Base-by-base conservation (phyloP, 2,329 filamentous ascomycete genomes). In the Hypomyces perniciosus region DNA sequence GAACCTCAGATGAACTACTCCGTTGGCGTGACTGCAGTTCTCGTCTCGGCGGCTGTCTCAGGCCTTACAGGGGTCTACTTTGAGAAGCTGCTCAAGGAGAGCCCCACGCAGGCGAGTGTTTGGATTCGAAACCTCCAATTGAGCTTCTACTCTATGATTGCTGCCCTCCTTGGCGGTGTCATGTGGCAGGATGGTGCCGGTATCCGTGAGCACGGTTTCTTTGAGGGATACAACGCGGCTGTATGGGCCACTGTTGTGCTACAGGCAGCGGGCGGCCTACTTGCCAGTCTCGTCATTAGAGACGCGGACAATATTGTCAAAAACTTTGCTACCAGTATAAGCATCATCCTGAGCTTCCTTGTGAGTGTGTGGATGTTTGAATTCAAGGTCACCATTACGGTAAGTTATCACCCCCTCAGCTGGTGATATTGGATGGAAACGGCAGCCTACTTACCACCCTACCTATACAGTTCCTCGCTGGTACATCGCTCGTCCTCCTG, bases 91-190 rank as follows among this genome's bases (percentile, higher is more conserved):
- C 75, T 97, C 50, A 96, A 95, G 67, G 87, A 96, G 57, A 86
- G 87, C n/a, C 78, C 81, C 0, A 78, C 79, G 2, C 79, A 83
- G 44, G 85, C 85, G 5, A 92, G 89, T 1, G 77, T 97, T 10
- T 99, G 93, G 93, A 85, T 93, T 40, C 85, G 93, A 55, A 99
- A 97, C 65, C 86, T 96, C 43, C 93, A 99, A 68, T 75, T 99
- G 27, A 91, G 90, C 1, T 88, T 96, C 64, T 99, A 96, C 72
- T 96, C 91, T 1, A 75, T 97, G 1, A 92, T 96, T 61, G 90
- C 92, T 0, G 88, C 91, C 1, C 75, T 96, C 1, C 83, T 97
- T 51, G 78, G 95, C 47, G 93, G 92, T 1, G 85, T 97, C 5
- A 71, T 95, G 3, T 88, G 88, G 71, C 88, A 90, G 56, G 93